phyloP scores from a whole-genome alignment of 805 yeast genomes.

The Metschnikowia lachancei region DNA sequence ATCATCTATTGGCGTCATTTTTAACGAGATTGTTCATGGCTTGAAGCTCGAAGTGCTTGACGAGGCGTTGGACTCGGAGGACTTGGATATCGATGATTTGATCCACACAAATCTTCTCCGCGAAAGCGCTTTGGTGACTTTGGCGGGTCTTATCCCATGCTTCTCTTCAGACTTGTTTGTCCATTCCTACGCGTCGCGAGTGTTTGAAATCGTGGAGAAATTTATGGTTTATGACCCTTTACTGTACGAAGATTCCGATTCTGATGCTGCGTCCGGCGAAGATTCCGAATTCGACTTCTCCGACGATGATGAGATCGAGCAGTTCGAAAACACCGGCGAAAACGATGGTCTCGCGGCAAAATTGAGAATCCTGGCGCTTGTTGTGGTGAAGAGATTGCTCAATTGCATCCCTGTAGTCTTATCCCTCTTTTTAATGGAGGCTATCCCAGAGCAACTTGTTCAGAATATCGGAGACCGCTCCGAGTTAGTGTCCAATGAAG shows the following conservation, averaged over 20 bases:
- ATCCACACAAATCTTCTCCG: constrained; percentile 46
- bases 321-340: constrained; percentile 38
- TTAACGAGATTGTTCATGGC: constrained; percentile 5
- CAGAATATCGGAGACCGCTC: constrained; percentile 41
- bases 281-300: constrained; percentile 25
- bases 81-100: constrained; percentile 45
- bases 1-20: constrained; percentile 6
- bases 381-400: constrained; percentile 40
- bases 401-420: constrained; percentile 36
- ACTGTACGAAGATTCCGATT: constrained; percentile 25
- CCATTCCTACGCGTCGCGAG: constrained; percentile 10
- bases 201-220: constrained; percentile 20
- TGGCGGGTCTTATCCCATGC: constrained; percentile 32
- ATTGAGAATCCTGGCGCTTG: constrained; percentile 52
- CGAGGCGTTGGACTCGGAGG: constrained; percentile 23
- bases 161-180: constrained; percentile 12
- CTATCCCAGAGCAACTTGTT: constrained; percentile 31
- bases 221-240: constrained; percentile 36
- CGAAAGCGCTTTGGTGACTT: constrained; percentile 48
- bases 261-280: constrained; percentile 29
- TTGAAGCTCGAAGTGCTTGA: constrained; percentile 6
- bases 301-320: constrained; percentile 43
- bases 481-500: constrained; percentile 50
- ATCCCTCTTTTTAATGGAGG: constrained; percentile 29
- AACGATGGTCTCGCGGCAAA: constrained; percentile 56